phyloP scores from a whole-genome alignment of 2,329 filamentous ascomycete genomes.

The Penicillium sp. region DNA sequence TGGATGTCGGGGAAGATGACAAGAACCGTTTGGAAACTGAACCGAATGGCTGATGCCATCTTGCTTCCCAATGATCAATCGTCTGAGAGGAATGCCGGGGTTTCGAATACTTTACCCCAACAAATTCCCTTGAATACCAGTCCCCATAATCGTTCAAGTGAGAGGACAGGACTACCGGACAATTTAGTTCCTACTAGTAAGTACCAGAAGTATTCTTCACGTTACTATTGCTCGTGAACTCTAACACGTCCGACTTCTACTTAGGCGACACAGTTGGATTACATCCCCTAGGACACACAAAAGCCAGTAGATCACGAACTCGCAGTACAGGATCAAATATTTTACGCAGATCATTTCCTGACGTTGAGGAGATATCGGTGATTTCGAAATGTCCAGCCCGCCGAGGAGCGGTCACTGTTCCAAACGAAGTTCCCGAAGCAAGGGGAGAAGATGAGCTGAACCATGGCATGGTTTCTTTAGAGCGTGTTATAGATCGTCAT shows the following conservation, averaged over 20 bases:
- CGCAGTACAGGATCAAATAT: too few relatives aligned
- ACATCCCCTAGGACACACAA: not conserved
- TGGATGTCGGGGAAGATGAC: slow-evolving; percentile 29
- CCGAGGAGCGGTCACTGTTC: too few relatives aligned
- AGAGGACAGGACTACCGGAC: too few relatives aligned
- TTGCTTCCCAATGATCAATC: not conserved
- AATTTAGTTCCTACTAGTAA: too few relatives aligned
- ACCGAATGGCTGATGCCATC: slow-evolving; percentile 20
- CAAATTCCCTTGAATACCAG: not conserved
- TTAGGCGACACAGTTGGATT: not conserved
- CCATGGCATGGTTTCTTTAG: not conserved
- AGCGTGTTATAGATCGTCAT: too few relatives aligned
- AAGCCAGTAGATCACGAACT: too few relatives aligned
- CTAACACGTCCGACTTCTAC: not conserved
- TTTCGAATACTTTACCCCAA: not conserved
- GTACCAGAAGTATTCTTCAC: too few relatives aligned
- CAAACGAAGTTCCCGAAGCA: not conserved
- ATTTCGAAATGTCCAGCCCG: too few relatives aligned
- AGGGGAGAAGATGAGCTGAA: not conserved
- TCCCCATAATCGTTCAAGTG: not conserved
- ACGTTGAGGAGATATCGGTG: too few relatives aligned
- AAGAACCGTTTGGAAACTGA: slow-evolving; percentile 20
- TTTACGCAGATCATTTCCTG: too few relatives aligned
- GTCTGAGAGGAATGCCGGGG: not conserved
- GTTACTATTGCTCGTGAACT: not conserved